phyloP scores from a whole-genome alignment of 176 grass and related monocot species.

The Avena insularis region DNA sequence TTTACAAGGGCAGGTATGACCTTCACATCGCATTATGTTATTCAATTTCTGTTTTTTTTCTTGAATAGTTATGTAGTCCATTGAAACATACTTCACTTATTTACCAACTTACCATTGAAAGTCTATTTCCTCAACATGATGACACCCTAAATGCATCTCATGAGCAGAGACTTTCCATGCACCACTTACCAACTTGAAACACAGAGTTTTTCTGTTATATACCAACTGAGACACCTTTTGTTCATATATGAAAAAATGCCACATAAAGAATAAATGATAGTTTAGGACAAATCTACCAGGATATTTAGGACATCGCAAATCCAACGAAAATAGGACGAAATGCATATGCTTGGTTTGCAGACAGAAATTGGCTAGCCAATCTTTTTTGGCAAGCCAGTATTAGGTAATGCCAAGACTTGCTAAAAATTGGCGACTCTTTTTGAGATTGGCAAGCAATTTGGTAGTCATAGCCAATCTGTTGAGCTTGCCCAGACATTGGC shows the following conservation, averaged over 20 bases:
- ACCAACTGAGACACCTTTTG: background rate
- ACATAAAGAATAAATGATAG: constrained; percentile 11
- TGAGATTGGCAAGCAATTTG: background rate
- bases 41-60: constrained; percentile 10
- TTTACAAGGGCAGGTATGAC: constrained; percentile 92
- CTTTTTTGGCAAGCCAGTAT: background rate
- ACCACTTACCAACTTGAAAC: background rate
- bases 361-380: background rate
- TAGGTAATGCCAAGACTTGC: background rate
- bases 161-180: background rate
- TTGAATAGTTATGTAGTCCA: background rate
- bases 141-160: constrained; percentile 17
- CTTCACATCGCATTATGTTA: constrained; percentile 24
- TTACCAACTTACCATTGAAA: constrained; percentile 1
- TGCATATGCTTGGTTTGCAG: background rate
- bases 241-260: background rate
- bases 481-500: background rate
- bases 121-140: constrained; percentile 2
- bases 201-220: background rate
- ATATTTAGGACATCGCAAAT: constrained; percentile 18
- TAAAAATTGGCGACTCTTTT: background rate
- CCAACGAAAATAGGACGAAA: background rate
- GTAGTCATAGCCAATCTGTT: constrained; percentile 3
- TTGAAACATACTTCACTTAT: constrained; percentile 4
- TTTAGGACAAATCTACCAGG: constrained; percentile 13